phyloP scores from a whole-genome alignment of 495 filamentous ascomycete species.

The Neurospora hispaniola region DNA sequence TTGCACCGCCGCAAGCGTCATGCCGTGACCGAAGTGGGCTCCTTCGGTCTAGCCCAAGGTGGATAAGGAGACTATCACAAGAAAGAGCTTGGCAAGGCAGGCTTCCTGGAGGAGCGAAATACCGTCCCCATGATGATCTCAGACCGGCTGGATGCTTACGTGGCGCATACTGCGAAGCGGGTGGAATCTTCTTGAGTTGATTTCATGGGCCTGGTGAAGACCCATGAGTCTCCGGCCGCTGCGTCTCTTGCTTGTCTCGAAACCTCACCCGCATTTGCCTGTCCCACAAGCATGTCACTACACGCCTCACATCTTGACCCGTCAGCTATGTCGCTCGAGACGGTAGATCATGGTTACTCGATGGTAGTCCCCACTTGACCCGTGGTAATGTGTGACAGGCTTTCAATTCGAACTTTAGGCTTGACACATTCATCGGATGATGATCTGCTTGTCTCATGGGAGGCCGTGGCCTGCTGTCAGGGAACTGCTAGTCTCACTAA shows the following conservation, averaged over 20 bases:
- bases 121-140: neutral
- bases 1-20: constrained; percentile 9
- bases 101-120: neutral
- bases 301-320: constrained; percentile 14
- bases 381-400: constrained; percentile 13
- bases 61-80: constrained; percentile 5
- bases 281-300: constrained; percentile 24
- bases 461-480: constrained; percentile 9
- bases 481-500: constrained; percentile 12
- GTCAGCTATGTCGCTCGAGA: constrained; percentile 8
- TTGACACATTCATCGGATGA: constrained; percentile 2
- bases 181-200: neutral
- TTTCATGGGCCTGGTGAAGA: constrained; percentile 2
- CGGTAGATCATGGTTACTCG: neutral
- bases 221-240: neutral
- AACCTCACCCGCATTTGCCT: constrained; percentile 11
- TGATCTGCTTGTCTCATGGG: constrained; percentile 14
- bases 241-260: constrained; percentile 12
- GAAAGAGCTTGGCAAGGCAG: neutral
- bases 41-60: constrained; percentile 4
- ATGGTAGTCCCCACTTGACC: constrained; percentile 7
- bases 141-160: constrained; percentile 3
- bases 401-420: neutral
- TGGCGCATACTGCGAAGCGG: constrained; percentile 5
- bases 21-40: constrained; percentile 11